phyloP scores from a whole-genome alignment of 139 green algal species.

The Ostreobium quekettii region DNA sequence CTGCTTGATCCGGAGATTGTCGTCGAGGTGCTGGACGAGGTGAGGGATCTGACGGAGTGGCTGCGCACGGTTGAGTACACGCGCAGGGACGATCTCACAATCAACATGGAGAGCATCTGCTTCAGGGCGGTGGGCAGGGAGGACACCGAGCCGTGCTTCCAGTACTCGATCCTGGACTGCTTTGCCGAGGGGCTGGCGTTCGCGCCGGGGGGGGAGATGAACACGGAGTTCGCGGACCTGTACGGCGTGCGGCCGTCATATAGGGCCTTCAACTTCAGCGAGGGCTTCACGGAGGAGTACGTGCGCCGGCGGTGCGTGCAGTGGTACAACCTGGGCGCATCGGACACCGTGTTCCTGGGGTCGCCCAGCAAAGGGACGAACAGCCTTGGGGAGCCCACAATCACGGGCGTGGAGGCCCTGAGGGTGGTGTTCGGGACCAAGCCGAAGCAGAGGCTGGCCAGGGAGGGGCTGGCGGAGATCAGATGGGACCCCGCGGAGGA shows the following conservation, averaged over 20 bases:
- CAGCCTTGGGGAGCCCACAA: background rate
- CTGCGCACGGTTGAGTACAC: slow-evolving; percentile 1
- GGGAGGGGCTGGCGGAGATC: background rate
- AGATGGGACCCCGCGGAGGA: background rate
- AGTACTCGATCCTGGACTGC: slow-evolving; percentile 6
- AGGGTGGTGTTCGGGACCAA: slow-evolving; percentile 7
- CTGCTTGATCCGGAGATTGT: no score
- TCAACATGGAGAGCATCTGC: slow-evolving; percentile 15
- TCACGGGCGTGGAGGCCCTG: background rate
- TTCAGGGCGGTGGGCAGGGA: slow-evolving; percentile 11
- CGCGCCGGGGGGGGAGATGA: background rate
- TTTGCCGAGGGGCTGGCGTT: slow-evolving; percentile 5
- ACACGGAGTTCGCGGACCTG: slow-evolving; percentile 6
- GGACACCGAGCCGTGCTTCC: background rate
- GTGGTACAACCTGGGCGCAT: background rate
- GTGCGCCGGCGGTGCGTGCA: background rate
- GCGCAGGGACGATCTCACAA: background rate
- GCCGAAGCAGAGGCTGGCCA: background rate
- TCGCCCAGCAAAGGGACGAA: background rate
- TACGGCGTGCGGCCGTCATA: background rate
- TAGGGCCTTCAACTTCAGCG: background rate
- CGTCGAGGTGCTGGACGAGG: slow-evolving; percentile 7
- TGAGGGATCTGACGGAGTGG: background rate
- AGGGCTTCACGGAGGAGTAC: slow-evolving; percentile 1
- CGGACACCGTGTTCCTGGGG: background rate